phyloP scores from a whole-genome alignment of 768 basidiomycete species.

The Mycena alexandri region DNA sequence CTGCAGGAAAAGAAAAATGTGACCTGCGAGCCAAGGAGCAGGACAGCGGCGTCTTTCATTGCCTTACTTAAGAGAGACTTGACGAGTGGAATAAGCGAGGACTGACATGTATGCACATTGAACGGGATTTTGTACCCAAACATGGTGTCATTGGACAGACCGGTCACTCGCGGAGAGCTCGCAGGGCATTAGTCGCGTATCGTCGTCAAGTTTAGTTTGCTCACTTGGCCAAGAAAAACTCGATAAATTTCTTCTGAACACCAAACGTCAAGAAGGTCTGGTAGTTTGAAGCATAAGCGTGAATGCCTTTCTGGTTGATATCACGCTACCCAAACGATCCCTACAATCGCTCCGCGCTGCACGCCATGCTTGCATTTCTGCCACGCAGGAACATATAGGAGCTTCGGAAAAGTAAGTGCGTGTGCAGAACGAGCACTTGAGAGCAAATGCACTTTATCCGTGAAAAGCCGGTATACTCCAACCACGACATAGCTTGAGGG shows the following conservation, averaged over 20 bases:
- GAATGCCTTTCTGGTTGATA: background rate
- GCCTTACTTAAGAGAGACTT: background rate
- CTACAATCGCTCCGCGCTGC: slow-evolving; percentile 76
- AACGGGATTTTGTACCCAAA: slow-evolving; percentile 78
- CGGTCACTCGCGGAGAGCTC: slow-evolving; percentile 74
- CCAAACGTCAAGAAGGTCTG: slow-evolving; percentile 78
- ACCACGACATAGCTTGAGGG: slow-evolving; percentile 89
- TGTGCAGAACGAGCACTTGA: background rate
- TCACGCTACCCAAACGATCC: slow-evolving; percentile 72
- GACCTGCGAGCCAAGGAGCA: slow-evolving; percentile 81
- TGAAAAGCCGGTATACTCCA: slow-evolving; percentile 85
- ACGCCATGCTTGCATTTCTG: slow-evolving; percentile 87
- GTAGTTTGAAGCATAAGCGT: slow-evolving; percentile 6
- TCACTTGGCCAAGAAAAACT: slow-evolving; percentile 73
- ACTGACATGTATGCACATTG: slow-evolving; percentile 76
- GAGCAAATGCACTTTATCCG: slow-evolving; percentile 68
- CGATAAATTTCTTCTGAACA: slow-evolving; percentile 78
- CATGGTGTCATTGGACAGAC: slow-evolving; percentile 71
- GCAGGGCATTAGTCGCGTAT: background rate
- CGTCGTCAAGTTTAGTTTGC: slow-evolving; percentile 30
- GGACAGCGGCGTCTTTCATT: slow-evolving; percentile 74
- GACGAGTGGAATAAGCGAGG: background rate
- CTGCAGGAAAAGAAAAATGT: slow-evolving; percentile 75
- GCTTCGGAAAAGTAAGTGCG: slow-evolving; percentile 4
- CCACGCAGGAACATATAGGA: slow-evolving; percentile 82